Evolutionary conservation across 2,329 filamentous ascomycete species (phyloP).

Genomic region (Neodidymelliopsis sp.): DNA sequence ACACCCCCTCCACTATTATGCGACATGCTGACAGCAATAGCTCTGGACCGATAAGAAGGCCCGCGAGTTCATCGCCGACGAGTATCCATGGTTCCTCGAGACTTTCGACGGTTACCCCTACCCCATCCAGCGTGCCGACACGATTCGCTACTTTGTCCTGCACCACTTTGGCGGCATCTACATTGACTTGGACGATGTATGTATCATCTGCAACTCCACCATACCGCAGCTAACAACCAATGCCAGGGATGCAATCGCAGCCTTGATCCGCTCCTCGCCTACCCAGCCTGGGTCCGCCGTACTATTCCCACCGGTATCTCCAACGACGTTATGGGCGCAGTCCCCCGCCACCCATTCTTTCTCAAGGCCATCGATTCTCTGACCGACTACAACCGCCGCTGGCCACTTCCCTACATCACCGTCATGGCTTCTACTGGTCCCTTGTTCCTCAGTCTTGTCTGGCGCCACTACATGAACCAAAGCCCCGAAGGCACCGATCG

Average conservation of each 20-base stretch:
- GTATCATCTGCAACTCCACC: conserved; percentile 27
- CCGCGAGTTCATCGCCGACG: conserved; percentile 72
- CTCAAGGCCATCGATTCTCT: conserved; percentile 71
- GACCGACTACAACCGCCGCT: conserved; percentile 72
- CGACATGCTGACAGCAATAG: conserved; percentile 50
- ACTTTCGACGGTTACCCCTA: conserved; percentile 78
- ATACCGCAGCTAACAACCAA: conserved; percentile 12
- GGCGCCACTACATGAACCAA: conserved; percentile 73
- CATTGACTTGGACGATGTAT: conserved; percentile 76
- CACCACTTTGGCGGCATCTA: conserved; percentile 81
- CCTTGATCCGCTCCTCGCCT: conserved; percentile 72
- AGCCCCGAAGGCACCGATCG: conserved; percentile 59
- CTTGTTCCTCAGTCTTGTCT: conserved; percentile 76
- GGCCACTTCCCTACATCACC: conserved; percentile 75
- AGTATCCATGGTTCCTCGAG: conserved; percentile 78
- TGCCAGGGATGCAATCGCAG: conserved; percentile 71
- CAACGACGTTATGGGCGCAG: conserved; percentile 80
- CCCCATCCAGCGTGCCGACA: conserved; percentile 79
- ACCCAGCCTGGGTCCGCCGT: conserved; percentile 73
- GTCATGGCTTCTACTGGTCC: conserved; percentile 83
- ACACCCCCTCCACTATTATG: conserved; percentile 24
- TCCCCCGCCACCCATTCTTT: conserved; percentile 78
- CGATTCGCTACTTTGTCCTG: conserved; percentile 81
- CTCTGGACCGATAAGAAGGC: conserved; percentile 78
- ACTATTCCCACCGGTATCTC: conserved; percentile 80